These are phyloP conservation scores for Polytrichum commune DNA, from an alignment of 225 moss, liverwort and hornwort species.

Conservation along the genomic window DNA sequence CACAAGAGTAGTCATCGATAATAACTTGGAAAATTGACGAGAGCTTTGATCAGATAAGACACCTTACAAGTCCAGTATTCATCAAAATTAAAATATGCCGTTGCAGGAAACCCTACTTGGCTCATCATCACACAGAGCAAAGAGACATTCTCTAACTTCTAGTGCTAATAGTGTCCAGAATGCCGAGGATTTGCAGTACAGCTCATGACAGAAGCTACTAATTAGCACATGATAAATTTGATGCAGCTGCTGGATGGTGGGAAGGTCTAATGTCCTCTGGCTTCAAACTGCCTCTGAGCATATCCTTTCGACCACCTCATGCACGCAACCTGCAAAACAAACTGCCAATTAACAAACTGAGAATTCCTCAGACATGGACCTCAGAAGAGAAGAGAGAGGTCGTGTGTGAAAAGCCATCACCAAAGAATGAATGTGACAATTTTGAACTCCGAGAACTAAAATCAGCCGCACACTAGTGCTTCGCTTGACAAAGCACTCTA, in stretches of 20 bases:
- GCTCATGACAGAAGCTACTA: not conserved
- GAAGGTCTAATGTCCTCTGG: conserved; percentile 3
- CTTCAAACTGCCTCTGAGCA: not conserved
- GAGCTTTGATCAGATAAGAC: not conserved
- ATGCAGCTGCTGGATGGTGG: not conserved
- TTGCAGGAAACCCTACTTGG: not conserved
- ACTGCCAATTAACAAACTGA: not conserved
- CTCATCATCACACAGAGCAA: conserved; percentile 1
- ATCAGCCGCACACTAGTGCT: not conserved
- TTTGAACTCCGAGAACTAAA: not conserved
- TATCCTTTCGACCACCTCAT: not conserved
- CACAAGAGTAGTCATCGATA: not conserved
- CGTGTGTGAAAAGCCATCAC: not conserved
- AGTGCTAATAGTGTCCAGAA: not conserved
- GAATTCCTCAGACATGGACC: not conserved
- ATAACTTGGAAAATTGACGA: not conserved
- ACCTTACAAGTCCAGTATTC: not conserved
- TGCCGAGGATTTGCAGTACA: conserved; percentile 1
- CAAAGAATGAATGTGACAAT: not conserved
- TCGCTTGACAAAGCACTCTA: not conserved
- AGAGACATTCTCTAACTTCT: not conserved
- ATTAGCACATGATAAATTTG: not conserved
- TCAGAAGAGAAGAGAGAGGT: no score
- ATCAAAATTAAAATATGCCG: not conserved
- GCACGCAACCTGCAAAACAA: not conserved